Percentiles rank a stretch among this genome's conserved stretches.
These are phyloP conservation scores for Sophora flavescens DNA, from an alignment of 306 rosid species.

Conservation along the genomic window DNA sequence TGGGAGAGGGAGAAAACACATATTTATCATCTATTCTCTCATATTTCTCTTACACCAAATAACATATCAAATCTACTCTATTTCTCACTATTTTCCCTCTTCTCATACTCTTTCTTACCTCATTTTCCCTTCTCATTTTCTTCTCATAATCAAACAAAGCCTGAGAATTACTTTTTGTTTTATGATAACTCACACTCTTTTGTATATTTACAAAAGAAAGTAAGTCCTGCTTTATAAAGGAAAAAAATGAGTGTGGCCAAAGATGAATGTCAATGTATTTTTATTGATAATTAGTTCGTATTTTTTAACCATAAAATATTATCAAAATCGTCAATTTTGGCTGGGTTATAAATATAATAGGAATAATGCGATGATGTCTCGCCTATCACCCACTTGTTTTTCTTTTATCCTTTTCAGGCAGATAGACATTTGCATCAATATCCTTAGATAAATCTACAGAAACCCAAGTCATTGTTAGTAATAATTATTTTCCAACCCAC, in stretches of 20 bases:
- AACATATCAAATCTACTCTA: no score
- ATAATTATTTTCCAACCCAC: not conserved
- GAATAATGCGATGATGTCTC: slow-evolving; percentile 35
- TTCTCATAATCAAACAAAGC: no score
- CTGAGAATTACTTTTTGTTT: no score
- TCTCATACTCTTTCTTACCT: no score
- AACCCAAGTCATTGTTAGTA: slow-evolving; percentile 3
- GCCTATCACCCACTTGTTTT: slow-evolving; percentile 28
- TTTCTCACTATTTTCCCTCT: no score
- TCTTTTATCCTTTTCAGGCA: not conserved
- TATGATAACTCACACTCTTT: not conserved
- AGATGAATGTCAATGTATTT: not conserved
- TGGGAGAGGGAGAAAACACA: no score
- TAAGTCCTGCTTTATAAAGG: not conserved
- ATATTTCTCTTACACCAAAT: no score
- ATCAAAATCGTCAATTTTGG: slow-evolving; percentile 15
- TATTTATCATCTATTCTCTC: no score
- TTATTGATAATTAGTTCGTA: slow-evolving; percentile 9
- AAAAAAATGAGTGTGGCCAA: not conserved
- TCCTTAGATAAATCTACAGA: not conserved
- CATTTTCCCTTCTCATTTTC: no score
- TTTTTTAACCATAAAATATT: not conserved
- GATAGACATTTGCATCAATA: slow-evolving; percentile 3
- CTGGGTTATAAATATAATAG: not conserved
- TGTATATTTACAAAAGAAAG: not conserved